These are phyloP conservation scores for Acacia concinna DNA, from an alignment of 331 rosid species.

Conservation along the genomic window DNA sequence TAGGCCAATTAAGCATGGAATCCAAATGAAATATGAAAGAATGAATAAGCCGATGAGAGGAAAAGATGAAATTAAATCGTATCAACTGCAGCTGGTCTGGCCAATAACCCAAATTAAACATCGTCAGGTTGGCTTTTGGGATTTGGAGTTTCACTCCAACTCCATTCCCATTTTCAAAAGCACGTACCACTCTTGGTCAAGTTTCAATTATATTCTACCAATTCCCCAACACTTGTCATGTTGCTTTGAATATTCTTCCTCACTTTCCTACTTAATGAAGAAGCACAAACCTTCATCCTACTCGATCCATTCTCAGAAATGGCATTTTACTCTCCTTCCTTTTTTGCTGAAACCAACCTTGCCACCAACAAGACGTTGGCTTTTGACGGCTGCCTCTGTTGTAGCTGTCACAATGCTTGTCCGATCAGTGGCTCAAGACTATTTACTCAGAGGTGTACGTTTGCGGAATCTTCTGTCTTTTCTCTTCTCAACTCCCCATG, in stretches of 20 bases:
- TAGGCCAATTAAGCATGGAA: no score
- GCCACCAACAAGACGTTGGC: slow-evolving; percentile 44
- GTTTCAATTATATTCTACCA: background rate
- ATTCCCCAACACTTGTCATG: background rate
- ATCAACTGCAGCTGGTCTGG: background rate
- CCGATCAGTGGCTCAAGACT: slow-evolving; percentile 47
- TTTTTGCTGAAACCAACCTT: slow-evolving; percentile 37
- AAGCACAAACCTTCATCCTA: background rate
- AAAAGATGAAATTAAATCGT: background rate
- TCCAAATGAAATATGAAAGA: background rate
- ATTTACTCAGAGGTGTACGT: slow-evolving; percentile 25
- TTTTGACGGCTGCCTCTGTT: slow-evolving; percentile 57
- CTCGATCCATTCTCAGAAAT: slow-evolving; percentile 13
- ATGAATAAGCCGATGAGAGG: background rate
- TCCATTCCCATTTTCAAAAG: background rate
- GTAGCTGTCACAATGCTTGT: slow-evolving; percentile 56
- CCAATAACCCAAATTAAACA: no score
- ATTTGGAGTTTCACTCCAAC: background rate
- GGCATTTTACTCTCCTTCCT: slow-evolving; percentile 36
- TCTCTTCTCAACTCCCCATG: slow-evolving; percentile 58
- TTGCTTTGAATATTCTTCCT: background rate
- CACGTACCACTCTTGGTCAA: background rate
- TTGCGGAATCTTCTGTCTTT: slow-evolving; percentile 32
- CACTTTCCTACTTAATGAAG: background rate
- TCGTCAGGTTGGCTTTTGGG: background rate